Evolutionary conservation across 306 rosid species (phyloP), one percentile per base, ranked within the genome.

Genomic region (Vigna mungo): DNA sequence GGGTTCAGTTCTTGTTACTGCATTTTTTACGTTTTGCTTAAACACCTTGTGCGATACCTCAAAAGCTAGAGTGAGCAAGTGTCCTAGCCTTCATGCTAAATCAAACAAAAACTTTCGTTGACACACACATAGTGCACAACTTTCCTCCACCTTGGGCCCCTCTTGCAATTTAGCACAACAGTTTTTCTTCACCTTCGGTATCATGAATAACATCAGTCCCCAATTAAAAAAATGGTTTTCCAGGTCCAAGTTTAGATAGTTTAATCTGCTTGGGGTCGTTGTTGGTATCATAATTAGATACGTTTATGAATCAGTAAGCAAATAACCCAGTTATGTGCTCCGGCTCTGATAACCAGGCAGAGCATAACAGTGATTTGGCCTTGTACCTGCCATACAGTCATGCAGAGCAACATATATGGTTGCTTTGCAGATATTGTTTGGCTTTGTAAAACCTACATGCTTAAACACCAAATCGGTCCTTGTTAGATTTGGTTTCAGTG

Each of bases 361-460:
- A 41, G 46, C 3, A 44, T 12, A 44, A 44, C 48, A 9, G 3
- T 10, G 48, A 13, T 78, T 15, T 73, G 58, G 48, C 16, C 21
- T 37, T 61, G 48, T 9, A 54, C 56, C 18, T 6, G 3, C 16
- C 12, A 5, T 17, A 10, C 6, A 17, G 49, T 14, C 36, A 27
- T 43, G 67, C 12, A 15, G 32, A 47, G 46, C 54, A 78, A 14
- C 70, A 58, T 36, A 21, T 46, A 7, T 58, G 27, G 77, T 47
- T 68, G 67, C 68, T 14, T 27, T 55, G 20, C 30, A 27, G 41
- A 54, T 46, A 41, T 56, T 55, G 20, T 43, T 66, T 12, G 63
- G 79, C 71, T 65, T 71, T 44, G n/a, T 30, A 67, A 66, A 13
- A 18, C 61, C 6, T 68, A 25, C 23, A 18, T 79, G 58, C 68